Conservation (phyloP, 2,329 filamentous ascomycete genomes). For the Scedosporium boydii region DNA sequence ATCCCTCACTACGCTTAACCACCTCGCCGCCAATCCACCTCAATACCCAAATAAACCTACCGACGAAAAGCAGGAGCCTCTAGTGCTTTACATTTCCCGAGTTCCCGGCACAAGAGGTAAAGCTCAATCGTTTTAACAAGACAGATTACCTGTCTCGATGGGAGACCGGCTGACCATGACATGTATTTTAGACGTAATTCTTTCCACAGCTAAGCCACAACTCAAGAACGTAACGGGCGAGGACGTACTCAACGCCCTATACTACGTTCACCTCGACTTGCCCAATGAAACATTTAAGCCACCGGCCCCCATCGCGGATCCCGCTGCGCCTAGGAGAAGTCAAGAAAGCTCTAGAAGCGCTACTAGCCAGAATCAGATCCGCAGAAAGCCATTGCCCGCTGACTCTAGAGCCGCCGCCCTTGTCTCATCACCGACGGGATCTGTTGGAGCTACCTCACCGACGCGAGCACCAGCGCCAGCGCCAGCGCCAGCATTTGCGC, state of each 20-base stretch:
- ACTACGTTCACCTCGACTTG: conserved; percentile 64
- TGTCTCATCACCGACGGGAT: conserved; percentile 5
- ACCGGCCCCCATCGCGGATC: conserved; percentile 17
- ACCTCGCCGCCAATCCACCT: conserved; percentile 77
- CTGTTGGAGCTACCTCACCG: conserved; percentile 5
- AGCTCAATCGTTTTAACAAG: conserved; percentile 15
- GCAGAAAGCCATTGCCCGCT: conserved; percentile 41
- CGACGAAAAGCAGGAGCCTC: conserved; percentile 55
- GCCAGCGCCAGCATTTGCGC: neutral
- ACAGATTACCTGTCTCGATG: conserved; percentile 12
- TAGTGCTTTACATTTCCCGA: conserved; percentile 84
- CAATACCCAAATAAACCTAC: conserved; percentile 72
- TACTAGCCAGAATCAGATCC: conserved; percentile 32
- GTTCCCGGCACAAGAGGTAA: conserved; percentile 85
- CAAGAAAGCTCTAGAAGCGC: conserved; percentile 30
- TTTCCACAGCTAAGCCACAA: conserved; percentile 83
- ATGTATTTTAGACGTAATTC: conserved; percentile 62
- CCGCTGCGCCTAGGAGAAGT: conserved; percentile 29
- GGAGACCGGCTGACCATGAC: neutral
- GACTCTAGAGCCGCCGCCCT: conserved; percentile 14
- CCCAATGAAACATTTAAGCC: conserved; percentile 1
- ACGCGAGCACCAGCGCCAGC: neutral
- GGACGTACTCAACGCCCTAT: conserved; percentile 79
- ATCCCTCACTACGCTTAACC: conserved; percentile 71
- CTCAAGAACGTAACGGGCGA: conserved; percentile 80